Base-by-base conservation (phyloP, 768 basidiomycete genomes). In the Cyclocybe aegerita region DNA sequence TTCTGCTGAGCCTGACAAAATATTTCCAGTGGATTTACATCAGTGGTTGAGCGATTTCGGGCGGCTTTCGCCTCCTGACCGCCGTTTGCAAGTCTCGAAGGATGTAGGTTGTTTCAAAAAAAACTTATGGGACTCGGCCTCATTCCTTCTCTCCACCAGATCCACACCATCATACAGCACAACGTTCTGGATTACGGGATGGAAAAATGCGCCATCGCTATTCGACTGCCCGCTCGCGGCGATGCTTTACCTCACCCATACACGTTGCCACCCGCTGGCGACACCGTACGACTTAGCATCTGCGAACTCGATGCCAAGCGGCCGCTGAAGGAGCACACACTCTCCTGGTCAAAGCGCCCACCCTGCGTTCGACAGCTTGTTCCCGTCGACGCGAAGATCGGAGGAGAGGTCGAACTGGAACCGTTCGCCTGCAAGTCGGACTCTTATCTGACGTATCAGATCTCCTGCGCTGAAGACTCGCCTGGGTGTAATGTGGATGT, bases 151-250 rank as follows among this genome's bases (percentile, higher is more conserved):
- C 9, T 12, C 14, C 11, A 43, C 29, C 39, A 66, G 65, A 47
- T 66, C 9, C 52, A 59, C 39, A 66, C 63, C 11, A 48, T 66
- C 2, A 39, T 52, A 4, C 65, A 66, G 35, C 64, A 62, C 37
- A 53, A 60, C 38, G 47, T 66, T 23, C 50, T 66, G 6, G 65
- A 66, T 58, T 66, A 62, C 50, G 65, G 65, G 17, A 66, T 64
- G 65, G 65, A 66, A 43, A 56, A 58, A 14, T 66, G 65, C 46
- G 49, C 58, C n/a, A 42, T 66, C 29, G 54, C 58, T 10, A 57
- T 60, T 17, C 60, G 61, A 37, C 56, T 66, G 29, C 62, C 65
- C 23, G 39, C 52, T 6, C 50, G 57, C 6, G 61, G 55, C 35
- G 60, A 57, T 30, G 32, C 34, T 16, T 52, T 66, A 17, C 65